Evolutionary conservation across 768 basidiomycete genomes (phyloP).

Genomic region (Tricholoma bakamatsutake): DNA sequence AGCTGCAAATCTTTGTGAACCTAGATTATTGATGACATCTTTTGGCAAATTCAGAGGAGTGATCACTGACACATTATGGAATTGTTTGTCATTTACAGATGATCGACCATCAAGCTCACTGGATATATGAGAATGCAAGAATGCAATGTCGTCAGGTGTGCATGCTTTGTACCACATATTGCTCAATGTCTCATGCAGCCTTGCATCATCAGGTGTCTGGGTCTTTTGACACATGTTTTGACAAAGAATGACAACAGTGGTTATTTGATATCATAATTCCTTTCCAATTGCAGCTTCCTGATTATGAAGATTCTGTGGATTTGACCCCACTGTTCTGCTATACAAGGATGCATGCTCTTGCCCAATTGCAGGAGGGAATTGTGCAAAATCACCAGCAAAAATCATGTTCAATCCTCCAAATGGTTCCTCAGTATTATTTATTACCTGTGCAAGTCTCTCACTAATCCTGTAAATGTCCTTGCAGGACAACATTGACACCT

Average conservation of each 20-base stretch:
- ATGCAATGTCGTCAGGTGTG: slow-evolving; percentile 8
- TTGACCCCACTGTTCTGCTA: background rate
- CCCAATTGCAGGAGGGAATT: background rate
- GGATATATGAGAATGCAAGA: slow-evolving; percentile 15
- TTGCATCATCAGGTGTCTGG: slow-evolving; percentile 18
- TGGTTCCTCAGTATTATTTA: slow-evolving; percentile 12
- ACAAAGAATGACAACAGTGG: slow-evolving; percentile 24
- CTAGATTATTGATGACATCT: slow-evolving; percentile 23
- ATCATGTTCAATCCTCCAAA: slow-evolving; percentile 29
- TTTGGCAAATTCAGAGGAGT: slow-evolving; percentile 19
- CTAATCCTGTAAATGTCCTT: slow-evolving; percentile 25
- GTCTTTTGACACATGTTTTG: slow-evolving; percentile 27
- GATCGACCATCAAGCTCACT: slow-evolving; percentile 1
- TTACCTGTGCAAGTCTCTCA: slow-evolving; percentile 15
- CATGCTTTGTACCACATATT: slow-evolving; percentile 11
- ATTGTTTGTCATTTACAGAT: slow-evolving; percentile 10
- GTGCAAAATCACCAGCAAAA: slow-evolving; percentile 3
- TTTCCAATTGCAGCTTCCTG: slow-evolving; percentile 10
- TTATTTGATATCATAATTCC: slow-evolving; percentile 24
- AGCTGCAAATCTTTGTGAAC: slow-evolving; percentile 16
- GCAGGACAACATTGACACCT: slow-evolving; percentile 36
- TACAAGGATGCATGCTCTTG: background rate
- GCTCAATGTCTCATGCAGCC: slow-evolving; percentile 13
- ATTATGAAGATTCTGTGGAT: background rate
- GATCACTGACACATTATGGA: slow-evolving; percentile 23